Conservation (phyloP, 345 rosid genomes). For the Boechera divaricarpa region DNA sequence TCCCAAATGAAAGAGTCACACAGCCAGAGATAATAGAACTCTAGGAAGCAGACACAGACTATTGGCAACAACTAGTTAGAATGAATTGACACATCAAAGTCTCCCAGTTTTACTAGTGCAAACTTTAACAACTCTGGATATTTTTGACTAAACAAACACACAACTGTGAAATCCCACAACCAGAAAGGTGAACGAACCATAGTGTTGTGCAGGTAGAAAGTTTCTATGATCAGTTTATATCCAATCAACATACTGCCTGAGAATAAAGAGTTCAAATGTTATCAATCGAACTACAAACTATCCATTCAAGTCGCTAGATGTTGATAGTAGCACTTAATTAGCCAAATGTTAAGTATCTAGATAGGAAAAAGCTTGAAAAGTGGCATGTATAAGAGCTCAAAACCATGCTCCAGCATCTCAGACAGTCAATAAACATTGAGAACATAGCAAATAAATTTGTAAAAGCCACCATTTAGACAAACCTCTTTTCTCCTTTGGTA, state of each 20-base stretch:
- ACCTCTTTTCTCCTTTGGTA: constrained; percentile 93
- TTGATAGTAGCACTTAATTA: not conserved
- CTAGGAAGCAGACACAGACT: constrained; percentile 10
- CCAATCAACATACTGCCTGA: constrained; percentile 11
- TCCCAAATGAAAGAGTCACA: not conserved
- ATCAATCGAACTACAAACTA: not conserved
- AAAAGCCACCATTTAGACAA: constrained; percentile 20
- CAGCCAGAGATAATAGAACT: not conserved
- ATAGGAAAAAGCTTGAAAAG: constrained; percentile 9
- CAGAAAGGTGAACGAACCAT: constrained; percentile 16
- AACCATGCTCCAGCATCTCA: constrained; percentile 9
- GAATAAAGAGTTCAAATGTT: not conserved
- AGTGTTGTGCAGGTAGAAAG: constrained; percentile 9
- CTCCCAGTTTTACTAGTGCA: not conserved
- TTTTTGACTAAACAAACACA: constrained; percentile 8
- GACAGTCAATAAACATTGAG: constrained; percentile 26
- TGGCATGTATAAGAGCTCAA: constrained; percentile 16
- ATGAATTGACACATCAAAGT: not conserved
- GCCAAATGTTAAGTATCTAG: not conserved
- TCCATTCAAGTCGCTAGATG: constrained; percentile 23
- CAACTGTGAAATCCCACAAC: constrained; percentile 4
- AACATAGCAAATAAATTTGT: constrained; percentile 18
- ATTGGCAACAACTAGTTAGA: constrained; percentile 15
- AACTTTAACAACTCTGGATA: not conserved
- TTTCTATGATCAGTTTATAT: constrained; percentile 19